A percentile compares a stretch with the other conserved stretches of the same genome.
Evolutionary conservation across 208 protist genomes (phyloP).

Genomic region (Acanthamoeba quina): DNA sequence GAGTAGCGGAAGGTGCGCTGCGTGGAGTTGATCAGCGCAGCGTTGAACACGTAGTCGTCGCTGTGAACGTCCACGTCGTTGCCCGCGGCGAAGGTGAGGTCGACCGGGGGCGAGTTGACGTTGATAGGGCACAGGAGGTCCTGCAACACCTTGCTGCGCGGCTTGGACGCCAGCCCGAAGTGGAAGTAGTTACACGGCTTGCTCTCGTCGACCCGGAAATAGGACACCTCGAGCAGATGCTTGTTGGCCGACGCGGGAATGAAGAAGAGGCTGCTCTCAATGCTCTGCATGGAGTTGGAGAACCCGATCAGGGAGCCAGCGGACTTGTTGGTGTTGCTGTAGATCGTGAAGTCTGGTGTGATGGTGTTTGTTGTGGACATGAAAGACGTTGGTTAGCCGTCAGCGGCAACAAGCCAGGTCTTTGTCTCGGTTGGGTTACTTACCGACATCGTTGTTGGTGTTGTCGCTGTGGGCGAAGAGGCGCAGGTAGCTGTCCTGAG

Average conservation of each 20-base stretch:
- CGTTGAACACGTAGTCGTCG: slow-evolving; percentile 67
- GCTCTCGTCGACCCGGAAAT: slow-evolving; percentile 17
- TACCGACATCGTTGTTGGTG: slow-evolving; percentile 43
- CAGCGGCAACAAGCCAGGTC: no score
- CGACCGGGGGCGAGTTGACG: slow-evolving; percentile 1
- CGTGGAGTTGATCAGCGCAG: slow-evolving; percentile 58
- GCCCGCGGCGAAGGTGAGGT: slow-evolving; percentile 46
- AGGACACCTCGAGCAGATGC: slow-evolving; percentile 30
- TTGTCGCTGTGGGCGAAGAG: slow-evolving; percentile 60
- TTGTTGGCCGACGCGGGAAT: background rate
- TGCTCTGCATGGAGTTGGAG: slow-evolving; percentile 37
- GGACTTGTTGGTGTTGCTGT: slow-evolving; percentile 54
- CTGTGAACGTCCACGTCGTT: slow-evolving; percentile 69
- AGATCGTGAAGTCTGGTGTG: slow-evolving; percentile 36
- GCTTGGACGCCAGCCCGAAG: slow-evolving; percentile 36
- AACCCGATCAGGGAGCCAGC: slow-evolving; percentile 11
- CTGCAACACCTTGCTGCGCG: slow-evolving; percentile 11
- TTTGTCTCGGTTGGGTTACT: background rate
- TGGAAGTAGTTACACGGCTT: slow-evolving; percentile 66
- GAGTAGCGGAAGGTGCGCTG: slow-evolving; percentile 17
- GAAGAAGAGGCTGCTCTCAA: slow-evolving; percentile 73
- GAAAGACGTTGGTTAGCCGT: no score
- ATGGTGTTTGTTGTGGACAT: background rate
- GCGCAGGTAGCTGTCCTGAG: slow-evolving; percentile 61
- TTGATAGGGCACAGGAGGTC: slow-evolving; percentile 71